phyloP scores from a whole-genome alignment of 495 filamentous ascomycete genomes.

The Lindgomyces ingoldianus region DNA sequence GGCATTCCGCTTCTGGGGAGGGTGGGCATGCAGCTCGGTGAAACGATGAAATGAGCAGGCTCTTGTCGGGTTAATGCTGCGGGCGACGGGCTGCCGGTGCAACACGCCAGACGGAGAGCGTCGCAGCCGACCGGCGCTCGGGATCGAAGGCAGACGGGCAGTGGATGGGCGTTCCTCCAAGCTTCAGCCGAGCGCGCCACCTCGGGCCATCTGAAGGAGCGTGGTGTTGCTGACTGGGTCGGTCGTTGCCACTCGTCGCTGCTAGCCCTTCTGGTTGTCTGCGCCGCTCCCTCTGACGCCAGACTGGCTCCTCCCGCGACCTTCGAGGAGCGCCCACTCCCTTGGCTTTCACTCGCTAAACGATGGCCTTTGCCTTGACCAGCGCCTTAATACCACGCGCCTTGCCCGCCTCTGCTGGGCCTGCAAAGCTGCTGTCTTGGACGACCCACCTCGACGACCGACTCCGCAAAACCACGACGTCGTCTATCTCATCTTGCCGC shows the following conservation, averaged over 20 bases:
- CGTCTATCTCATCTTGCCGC: not conserved
- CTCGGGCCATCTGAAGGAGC: no score
- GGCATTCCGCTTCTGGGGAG: no score
- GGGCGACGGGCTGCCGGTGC: not conserved
- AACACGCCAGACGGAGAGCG: not conserved
- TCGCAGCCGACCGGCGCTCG: not conserved
- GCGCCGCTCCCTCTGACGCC: no score
- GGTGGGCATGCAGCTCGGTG: no score
- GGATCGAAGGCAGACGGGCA: not conserved
- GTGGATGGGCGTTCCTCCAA: not conserved
- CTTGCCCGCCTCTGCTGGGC: not conserved
- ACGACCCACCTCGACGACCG: not conserved
- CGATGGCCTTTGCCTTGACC: not conserved
- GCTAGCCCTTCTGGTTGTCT: not conserved
- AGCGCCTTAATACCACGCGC: constrained; percentile 6
- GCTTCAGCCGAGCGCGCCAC: not conserved
- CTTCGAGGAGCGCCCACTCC: not conserved
- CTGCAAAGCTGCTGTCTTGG: not conserved
- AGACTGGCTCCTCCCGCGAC: not conserved
- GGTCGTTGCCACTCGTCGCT: not conserved
- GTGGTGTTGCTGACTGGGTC: not conserved
- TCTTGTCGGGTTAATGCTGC: not conserved
- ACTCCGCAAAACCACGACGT: not conserved
- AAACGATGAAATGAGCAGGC: not conserved
- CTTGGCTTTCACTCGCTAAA: not conserved